Base-by-base conservation (phyloP, 805 yeast genomes). In the Ogataea trehalophila region DNA sequence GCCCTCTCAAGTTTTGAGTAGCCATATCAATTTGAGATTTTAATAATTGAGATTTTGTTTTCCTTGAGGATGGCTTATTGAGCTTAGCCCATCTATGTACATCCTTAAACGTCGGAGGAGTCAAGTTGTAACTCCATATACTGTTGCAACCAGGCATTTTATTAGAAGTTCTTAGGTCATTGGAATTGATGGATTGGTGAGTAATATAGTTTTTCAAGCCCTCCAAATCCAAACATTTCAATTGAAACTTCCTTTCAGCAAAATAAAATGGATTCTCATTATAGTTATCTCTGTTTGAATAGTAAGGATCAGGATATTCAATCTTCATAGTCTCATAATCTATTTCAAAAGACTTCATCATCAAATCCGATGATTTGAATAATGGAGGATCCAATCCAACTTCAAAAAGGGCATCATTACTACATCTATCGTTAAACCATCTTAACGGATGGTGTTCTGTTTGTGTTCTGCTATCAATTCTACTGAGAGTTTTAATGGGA, bases 251-350 rank as follows among this genome's bases (percentile, higher is more conserved):
- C 50, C 74, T 79, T 6, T 90, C 91, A 1, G 91, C 91, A 64
- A 80, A 83, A 0, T 77, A 64, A 46, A 84, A 76, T 0, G 92
- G 83, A 11, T 65, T 62, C 6, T 63, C 57, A 2, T 79, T 83
- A 6, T 76, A 67, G 54, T 87, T 91, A 1, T 63, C 57, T 0
- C 69, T 55, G 15, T 75, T 72, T 26, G 81, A 75, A 55, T 80
- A 91, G 53, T 67, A 80, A 0, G 97, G 95, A 51, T 79, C 85
- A 1, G 56, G 48, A 58, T 85, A 83, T 14, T 80, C 74, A 14
- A 79, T 64, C 52, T 75, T 72, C 2, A 85, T 73, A 14, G 74
- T 55, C 0, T 81, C 83, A 23, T 60, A 53, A 0, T 62, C 62
- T 5, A 38, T 18, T 33, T 75, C 80, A 31, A 86, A 68, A 18